phyloP scores from a whole-genome alignment of 805 yeast genomes.

The Debaryomyces castellii region DNA sequence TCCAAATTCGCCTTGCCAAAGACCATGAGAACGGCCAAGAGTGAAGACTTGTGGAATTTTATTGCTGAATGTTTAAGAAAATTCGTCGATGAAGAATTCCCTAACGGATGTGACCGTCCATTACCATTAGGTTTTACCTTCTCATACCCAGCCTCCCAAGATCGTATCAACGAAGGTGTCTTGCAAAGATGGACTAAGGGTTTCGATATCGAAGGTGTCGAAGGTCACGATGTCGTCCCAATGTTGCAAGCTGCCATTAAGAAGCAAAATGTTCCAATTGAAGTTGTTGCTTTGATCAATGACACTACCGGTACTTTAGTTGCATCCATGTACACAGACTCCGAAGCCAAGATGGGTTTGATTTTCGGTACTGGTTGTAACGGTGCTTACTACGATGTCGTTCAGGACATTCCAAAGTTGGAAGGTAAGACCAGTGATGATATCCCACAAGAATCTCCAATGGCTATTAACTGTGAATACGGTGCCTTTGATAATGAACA shows the following conservation, averaged over 20 bases:
- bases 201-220: constrained; percentile 88
- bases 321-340: constrained; percentile 90
- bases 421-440: constrained; percentile 68
- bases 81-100: constrained; percentile 67
- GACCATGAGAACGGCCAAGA: constrained; percentile 70
- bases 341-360: constrained; percentile 88
- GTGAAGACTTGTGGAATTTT: constrained; percentile 80
- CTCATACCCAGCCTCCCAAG: constrained; percentile 86
- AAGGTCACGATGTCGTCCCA: constrained; percentile 92
- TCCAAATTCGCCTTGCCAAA: constrained; percentile 81
- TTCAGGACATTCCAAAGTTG: constrained; percentile 74
- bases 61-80: constrained; percentile 77
- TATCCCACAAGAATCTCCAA: constrained; percentile 60
- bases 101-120: constrained; percentile 60
- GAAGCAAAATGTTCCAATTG: constrained; percentile 67
- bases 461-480: constrained; percentile 98
- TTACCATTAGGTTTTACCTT: constrained; percentile 93
- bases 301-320: constrained; percentile 97
- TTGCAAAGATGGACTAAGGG: constrained; percentile 98
- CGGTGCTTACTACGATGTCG: constrained; percentile 89
- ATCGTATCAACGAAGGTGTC: constrained; percentile 78
- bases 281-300: constrained; percentile 88
- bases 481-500: constrained; percentile 97
- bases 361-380: constrained; percentile 98
- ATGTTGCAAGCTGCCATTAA: constrained; percentile 78